phyloP scores from a whole-genome alignment of 2,329 filamentous ascomycete genomes.

The Fusarium guadeloupense region DNA sequence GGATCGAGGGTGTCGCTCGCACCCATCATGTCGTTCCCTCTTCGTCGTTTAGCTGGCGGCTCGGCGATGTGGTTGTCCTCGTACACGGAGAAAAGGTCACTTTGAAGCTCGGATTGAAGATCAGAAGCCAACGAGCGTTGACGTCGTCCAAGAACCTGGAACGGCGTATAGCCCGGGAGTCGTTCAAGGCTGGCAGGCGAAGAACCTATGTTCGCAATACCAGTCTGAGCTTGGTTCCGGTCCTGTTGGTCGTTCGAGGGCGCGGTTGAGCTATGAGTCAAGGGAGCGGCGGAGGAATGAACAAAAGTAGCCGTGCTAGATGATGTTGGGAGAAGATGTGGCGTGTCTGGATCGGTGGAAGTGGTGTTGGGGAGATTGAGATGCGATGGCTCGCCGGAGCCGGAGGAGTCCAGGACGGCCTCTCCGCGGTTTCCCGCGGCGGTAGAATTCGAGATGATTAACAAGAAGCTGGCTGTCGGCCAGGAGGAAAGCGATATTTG shows the following conservation, averaged over 20 bases:
- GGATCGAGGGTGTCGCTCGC: constrained; percentile 61
- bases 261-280: constrained; percentile 18
- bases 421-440: constrained; percentile 53
- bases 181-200: constrained; percentile 44
- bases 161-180: constrained; percentile 42
- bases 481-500: constrained; percentile 34
- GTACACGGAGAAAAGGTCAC: constrained; percentile 38
- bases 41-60: constrained; percentile 60
- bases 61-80: constrained; percentile 25
- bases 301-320: constrained; percentile 58
- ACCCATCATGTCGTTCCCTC: constrained; percentile 70
- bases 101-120: constrained; percentile 45
- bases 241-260: constrained; percentile 38
- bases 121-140: constrained; percentile 57
- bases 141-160: constrained; percentile 64
- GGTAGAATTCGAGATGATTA: constrained; percentile 40
- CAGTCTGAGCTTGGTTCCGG: constrained; percentile 43
- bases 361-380: constrained; percentile 48
- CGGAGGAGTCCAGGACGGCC: constrained; percentile 54
- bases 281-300: constrained; percentile 40
- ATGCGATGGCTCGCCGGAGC: constrained; percentile 47
- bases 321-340: constrained; percentile 61
- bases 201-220: constrained; percentile 54
- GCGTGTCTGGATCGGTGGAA: constrained; percentile 72
- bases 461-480: constrained; percentile 36